Conservation (phyloP, 108 stramenopile species). For the Nitzschia sp. region DNA sequence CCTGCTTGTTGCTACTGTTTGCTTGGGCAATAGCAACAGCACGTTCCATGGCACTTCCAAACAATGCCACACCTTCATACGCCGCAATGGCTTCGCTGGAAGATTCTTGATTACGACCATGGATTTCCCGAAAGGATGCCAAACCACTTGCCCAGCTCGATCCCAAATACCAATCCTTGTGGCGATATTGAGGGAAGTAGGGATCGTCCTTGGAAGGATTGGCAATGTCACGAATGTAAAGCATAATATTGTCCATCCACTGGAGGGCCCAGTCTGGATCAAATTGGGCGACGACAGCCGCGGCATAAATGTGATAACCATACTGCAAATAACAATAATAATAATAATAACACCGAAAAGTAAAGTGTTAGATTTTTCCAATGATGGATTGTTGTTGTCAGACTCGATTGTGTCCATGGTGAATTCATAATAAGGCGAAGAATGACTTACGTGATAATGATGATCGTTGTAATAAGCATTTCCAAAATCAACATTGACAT, state of each 20-base stretch:
- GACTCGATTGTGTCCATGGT: too few relatives aligned
- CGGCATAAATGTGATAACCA: constrained; percentile 89
- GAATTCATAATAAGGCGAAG: background rate
- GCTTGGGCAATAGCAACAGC: too few relatives aligned
- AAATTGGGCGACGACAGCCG: constrained; percentile 74
- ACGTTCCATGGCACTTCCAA: constrained; percentile 67
- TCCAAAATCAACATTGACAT: constrained; percentile 83
- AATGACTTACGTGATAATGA: constrained; percentile 51
- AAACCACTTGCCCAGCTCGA: constrained; percentile 85
- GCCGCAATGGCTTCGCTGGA: constrained; percentile 89
- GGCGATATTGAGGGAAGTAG: constrained; percentile 78
- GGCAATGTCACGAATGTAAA: constrained; percentile 86
- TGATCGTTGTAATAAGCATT: constrained; percentile 90
- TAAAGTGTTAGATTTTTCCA: background rate
- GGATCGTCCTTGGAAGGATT: constrained; percentile 71
- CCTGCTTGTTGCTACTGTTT: too few relatives aligned
- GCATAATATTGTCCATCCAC: constrained; percentile 68
- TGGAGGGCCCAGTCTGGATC: constrained; percentile 71
- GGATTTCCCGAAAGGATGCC: constrained; percentile 57
- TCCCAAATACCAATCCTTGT: constrained; percentile 80
- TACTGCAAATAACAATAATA: constrained; percentile 39
- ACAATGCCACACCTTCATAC: constrained; percentile 85
- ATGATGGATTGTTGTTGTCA: too few relatives aligned
- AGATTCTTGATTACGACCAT: constrained; percentile 91
- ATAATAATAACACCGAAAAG: background rate